Percentiles rank a stretch among this genome's conserved stretches.
Conservation (phyloP, 23 red algal species). For the Gracilaria caudata region DNA sequence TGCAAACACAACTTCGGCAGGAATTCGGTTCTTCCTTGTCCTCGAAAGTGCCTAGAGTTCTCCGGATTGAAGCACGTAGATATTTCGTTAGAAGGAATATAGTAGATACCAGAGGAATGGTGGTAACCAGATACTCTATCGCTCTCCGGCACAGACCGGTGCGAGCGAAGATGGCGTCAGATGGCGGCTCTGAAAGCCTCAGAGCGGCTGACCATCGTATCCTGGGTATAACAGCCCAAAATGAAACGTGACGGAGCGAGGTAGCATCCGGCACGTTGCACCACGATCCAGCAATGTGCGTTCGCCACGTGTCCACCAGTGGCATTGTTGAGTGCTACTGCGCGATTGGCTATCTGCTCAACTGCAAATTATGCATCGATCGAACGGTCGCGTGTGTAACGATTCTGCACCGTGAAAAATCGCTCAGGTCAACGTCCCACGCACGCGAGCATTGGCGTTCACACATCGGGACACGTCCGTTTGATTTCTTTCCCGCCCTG, state of each 20-base stretch:
- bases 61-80: neutral
- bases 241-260: neutral
- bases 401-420: neutral
- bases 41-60: neutral
- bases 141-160: neutral
- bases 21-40: neutral
- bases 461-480: too few relatives aligned
- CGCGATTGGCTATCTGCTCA: neutral
- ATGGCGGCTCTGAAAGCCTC: neutral
- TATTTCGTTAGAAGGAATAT: neutral
- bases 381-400: slow-evolving; percentile 13
- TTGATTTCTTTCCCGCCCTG: too few relatives aligned
- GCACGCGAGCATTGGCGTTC: too few relatives aligned
- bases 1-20: neutral
- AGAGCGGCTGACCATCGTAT: neutral
- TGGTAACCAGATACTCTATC: neutral
- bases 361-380: neutral
- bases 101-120: neutral
- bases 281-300: slow-evolving; percentile 25
- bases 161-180: neutral
- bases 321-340: neutral
- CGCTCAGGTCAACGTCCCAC: too few relatives aligned
- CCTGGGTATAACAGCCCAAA: neutral
- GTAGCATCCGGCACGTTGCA: neutral
- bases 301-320: slow-evolving; percentile 20